Base-by-base conservation (phyloP, 2,329 filamentous ascomycete species). In the Penicillium frequentans region DNA sequence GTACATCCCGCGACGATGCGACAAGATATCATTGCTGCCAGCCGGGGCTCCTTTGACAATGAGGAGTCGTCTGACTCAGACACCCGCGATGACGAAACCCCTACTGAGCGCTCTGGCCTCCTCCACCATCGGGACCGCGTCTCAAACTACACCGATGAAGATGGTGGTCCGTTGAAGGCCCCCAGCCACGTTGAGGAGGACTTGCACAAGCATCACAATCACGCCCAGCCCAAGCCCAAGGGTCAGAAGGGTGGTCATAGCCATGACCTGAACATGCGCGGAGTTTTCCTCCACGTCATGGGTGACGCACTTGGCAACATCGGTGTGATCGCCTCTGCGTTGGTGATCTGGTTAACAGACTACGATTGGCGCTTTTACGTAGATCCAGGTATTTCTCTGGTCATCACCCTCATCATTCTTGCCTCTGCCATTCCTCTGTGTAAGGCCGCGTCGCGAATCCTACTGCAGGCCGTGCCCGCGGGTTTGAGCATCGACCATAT, bases 391-490 rank as follows among this genome's bases (percentile, higher is more conserved):
- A 93, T 99, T 58, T 99, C 95, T 0, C 85, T 99, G 16, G 84
- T 98, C 75, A 99, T 99, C 75, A 97, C 95, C 1, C 76, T 92
- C 59, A 87, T 88, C 67, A 88, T 88, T 57, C 81, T 88, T 43
- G 68, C 63, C 48, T 80, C 78, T 14, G 79, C 79, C 9, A 79
- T 81, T 54, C 79, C 79, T 4, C 74, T 82, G 27, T 81, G 79
- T 72, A 80, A 80, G 65, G 79, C 79, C 14, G 79, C 79, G 2
- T 80, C 78, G 5, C 89, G 95, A 67, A 96, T 99, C 55, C 84
- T 99, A 14, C 84, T 99, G 1, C 95, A 99, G 76, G 95, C 93
- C 2, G 96, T 95, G 0, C 95, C 95, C 0, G 88, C 92, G 57
- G 90, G 93, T 53, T 87, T 99, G 67, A 88, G 88, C 65, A 86